Evolutionary conservation across 257 asterid species (phyloP).

Genomic region (Dorcoceras hygrometricum): DNA sequence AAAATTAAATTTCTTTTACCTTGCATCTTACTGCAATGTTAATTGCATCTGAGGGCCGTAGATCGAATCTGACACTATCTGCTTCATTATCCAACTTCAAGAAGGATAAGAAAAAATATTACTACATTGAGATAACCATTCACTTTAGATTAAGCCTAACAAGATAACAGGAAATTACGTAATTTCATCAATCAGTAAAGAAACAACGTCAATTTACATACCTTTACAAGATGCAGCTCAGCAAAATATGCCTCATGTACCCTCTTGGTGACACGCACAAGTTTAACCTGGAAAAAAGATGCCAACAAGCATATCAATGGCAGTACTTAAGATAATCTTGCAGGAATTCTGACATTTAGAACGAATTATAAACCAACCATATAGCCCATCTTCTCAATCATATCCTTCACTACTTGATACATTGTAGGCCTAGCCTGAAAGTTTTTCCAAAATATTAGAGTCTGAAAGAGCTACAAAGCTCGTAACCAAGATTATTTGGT

Average conservation of each 20-base stretch:
- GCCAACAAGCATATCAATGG: not conserved
- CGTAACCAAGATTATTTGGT: not conserved
- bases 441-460: constrained; percentile 16
- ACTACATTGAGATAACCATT: not conserved
- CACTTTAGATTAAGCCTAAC: constrained; percentile 9
- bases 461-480: not conserved
- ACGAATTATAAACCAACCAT: constrained; percentile 41
- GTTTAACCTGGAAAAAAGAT: constrained; percentile 60
- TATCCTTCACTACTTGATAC: constrained; percentile 88
- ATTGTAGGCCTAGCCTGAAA: constrained; percentile 95
- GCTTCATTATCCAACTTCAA: constrained; percentile 70
- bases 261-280: constrained; percentile 92
- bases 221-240: constrained; percentile 77
- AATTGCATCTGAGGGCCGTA: constrained; percentile 97
- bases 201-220: constrained; percentile 20
- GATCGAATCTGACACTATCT: constrained; percentile 70
- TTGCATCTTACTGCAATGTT: constrained; percentile 97
- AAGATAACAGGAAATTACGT: not conserved
- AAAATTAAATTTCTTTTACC: constrained; percentile 38
- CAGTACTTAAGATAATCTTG: not conserved
- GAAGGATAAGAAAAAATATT: constrained; percentile 22
- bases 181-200: not conserved
- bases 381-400: constrained; percentile 97
- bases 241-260: constrained; percentile 96
- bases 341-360: not conserved